These are phyloP conservation scores for Boletales sp. DNA, from an alignment of 768 basidiomycete species.

Conservation along the genomic window DNA sequence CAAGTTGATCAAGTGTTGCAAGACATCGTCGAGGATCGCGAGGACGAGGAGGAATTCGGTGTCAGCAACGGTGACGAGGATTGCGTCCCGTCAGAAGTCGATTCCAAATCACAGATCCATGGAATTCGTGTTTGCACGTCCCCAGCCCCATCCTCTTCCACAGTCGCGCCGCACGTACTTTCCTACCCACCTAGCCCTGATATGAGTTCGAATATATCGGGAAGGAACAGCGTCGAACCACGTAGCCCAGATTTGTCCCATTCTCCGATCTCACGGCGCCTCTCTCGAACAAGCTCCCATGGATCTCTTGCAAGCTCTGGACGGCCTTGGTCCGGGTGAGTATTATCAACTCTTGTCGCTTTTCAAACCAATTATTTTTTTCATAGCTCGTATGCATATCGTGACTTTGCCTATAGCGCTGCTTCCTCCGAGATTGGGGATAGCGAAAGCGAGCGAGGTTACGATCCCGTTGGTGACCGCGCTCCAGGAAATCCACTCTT, in stretches of 20 bases:
- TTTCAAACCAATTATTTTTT: neutral
- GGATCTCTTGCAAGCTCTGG: constrained; percentile 25
- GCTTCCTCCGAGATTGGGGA: constrained; percentile 24
- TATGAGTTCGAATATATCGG: constrained; percentile 11
- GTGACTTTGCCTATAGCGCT: constrained; percentile 9
- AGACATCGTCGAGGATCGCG: constrained; percentile 47
- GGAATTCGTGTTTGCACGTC: constrained; percentile 55
- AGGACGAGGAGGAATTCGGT: constrained; percentile 47
- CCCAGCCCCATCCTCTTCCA: constrained; percentile 29
- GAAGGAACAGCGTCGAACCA: constrained; percentile 23
- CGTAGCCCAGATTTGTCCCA: constrained; percentile 23
- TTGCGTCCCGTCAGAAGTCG: constrained; percentile 14
- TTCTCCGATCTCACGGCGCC: constrained; percentile 18
- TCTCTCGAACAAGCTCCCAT: constrained; percentile 23
- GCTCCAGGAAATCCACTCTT: constrained; percentile 76
- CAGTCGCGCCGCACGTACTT: constrained; percentile 23
- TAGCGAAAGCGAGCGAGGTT: constrained; percentile 29
- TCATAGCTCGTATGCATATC: constrained; percentile 14
- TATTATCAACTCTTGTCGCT: neutral
- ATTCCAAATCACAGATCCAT: constrained; percentile 41
- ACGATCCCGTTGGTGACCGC: constrained; percentile 58
- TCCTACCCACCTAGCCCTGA: constrained; percentile 22
- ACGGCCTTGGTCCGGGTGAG: constrained; percentile 24
- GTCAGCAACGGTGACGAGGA: constrained; percentile 12
- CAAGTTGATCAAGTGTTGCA: constrained; percentile 40